Evolutionary conservation across 2,329 filamentous ascomycete genomes (phyloP).

Genomic region (Lasiodiplodia gonubiensis): DNA sequence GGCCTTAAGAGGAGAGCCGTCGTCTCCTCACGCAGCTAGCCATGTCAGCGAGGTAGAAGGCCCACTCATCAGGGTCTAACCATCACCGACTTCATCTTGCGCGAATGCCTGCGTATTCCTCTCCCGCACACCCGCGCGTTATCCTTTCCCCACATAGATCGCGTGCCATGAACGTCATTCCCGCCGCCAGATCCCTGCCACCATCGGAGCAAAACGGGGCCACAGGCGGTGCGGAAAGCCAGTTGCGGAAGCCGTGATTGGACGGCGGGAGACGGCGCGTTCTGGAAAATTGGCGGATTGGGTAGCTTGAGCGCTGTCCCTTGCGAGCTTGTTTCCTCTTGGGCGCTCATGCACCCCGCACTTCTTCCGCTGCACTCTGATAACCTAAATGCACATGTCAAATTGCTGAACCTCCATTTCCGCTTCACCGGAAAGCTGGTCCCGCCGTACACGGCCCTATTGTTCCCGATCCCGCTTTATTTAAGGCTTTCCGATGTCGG

Average conservation of each 20-base stretch:
- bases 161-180: slow-evolving; percentile 14
- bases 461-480: neutral
- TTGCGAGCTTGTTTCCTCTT: neutral
- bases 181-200: slow-evolving; percentile 9
- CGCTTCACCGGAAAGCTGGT: neutral
- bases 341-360: slow-evolving; percentile 16
- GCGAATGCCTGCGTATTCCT: neutral
- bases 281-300: neutral
- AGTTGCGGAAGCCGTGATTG: neutral
- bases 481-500: neutral
- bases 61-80: neutral
- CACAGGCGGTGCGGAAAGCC: neutral
- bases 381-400: neutral
- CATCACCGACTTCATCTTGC: slow-evolving; percentile 2
- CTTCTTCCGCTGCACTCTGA: neutral
- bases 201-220: slow-evolving; percentile 14
- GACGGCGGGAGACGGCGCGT: neutral
- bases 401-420: neutral
- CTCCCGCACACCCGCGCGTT: neutral
- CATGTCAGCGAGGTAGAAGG: neutral
- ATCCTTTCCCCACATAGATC: slow-evolving; percentile 10
- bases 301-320: neutral
- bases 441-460: neutral
- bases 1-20: slow-evolving; percentile 2
- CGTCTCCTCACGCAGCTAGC: neutral